Percentiles rank a stretch among this genome's conserved stretches.
phyloP scores from a whole-genome alignment of 2,329 filamentous ascomycete genomes.

The Aspergillus costaricaensis region DNA sequence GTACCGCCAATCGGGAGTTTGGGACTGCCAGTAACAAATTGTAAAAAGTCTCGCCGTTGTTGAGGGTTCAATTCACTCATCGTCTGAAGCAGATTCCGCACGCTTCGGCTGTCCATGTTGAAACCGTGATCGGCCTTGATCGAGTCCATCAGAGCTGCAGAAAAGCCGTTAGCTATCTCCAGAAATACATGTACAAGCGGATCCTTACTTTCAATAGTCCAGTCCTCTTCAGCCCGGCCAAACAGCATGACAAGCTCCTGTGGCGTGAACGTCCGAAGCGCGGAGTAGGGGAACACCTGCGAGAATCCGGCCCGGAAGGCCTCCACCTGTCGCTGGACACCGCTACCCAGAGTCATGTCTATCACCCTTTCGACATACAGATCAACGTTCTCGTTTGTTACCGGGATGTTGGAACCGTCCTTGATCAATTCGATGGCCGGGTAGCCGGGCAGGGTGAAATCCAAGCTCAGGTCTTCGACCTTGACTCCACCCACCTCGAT shows the following conservation, averaged over 20 bases:
- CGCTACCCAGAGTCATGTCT: constrained; percentile 85
- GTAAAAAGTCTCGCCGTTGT: constrained; percentile 88
- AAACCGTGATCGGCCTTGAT: constrained; percentile 98
- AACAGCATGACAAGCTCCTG: constrained; percentile 94
- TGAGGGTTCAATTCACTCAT: constrained; percentile 82
- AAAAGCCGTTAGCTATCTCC: constrained; percentile 28
- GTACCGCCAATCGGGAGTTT: constrained; percentile 97
- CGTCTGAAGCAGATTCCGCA: constrained; percentile 86
- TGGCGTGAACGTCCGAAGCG: constrained; percentile 89
- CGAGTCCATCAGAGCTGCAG: constrained; percentile 85
- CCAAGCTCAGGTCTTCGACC: constrained; percentile 84
- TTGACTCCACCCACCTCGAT: constrained; percentile 74
- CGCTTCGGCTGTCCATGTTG: constrained; percentile 96
- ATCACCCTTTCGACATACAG: constrained; percentile 85
- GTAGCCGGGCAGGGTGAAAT: constrained; percentile 94
- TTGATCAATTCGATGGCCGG: constrained; percentile 79
- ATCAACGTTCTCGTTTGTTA: constrained; percentile 91
- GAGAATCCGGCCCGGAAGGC: constrained; percentile 91
- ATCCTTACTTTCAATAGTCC: constrained; percentile 89
- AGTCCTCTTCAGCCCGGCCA: constrained; percentile 90
- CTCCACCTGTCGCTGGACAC: constrained; percentile 84
- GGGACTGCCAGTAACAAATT: constrained; percentile 96
- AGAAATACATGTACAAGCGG: no score
- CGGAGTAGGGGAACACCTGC: constrained; percentile 92
- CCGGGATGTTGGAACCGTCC: constrained; percentile 70